Conservation (phyloP, 1,284 basidiomycete genomes). For the Ceratobasidium theobromae region DNA sequence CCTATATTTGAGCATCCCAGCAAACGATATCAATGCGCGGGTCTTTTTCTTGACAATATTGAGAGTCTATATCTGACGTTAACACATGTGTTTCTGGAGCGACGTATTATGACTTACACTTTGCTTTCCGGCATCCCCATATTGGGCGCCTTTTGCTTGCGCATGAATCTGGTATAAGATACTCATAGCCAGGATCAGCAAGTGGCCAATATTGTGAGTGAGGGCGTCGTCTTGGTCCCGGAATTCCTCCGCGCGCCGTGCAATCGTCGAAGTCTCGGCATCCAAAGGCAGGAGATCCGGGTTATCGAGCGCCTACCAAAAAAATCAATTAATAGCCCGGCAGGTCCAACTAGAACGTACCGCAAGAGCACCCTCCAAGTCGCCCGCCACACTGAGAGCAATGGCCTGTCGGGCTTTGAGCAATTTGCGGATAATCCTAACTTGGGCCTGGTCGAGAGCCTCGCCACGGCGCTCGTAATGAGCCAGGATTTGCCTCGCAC, state of each 20-base stretch:
- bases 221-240: slow-evolving; percentile 83
- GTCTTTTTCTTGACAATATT: slow-evolving; percentile 67
- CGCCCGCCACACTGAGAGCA: slow-evolving; percentile 69
- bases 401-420: slow-evolving; percentile 83
- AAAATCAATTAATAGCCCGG: no score
- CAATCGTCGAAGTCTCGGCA: slow-evolving; percentile 83
- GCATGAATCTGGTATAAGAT: slow-evolving; percentile 80
- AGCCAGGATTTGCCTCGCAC: slow-evolving; percentile 80
- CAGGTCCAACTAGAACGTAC: slow-evolving; percentile 52
- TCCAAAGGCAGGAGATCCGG: slow-evolving; percentile 89
- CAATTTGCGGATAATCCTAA: slow-evolving; percentile 72
- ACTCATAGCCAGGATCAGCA: slow-evolving; percentile 94
- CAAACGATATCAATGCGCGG: slow-evolving; percentile 82
- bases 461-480: slow-evolving; percentile 84
- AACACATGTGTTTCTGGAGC: slow-evolving; percentile 4
- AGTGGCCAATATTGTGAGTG: slow-evolving; percentile 85
- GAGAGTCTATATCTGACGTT: slow-evolving; percentile 53
- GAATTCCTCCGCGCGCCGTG: slow-evolving; percentile 87
- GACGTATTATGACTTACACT: slow-evolving; percentile 53
- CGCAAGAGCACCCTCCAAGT: slow-evolving; percentile 78
- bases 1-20: slow-evolving; percentile 82
- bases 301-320: slow-evolving; percentile 82
- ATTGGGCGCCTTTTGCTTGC: slow-evolving; percentile 69
- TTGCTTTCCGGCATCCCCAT: slow-evolving; percentile 71
- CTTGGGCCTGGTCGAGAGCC: slow-evolving; percentile 46